Percentiles rank a stretch among this genome's conserved stretches.
These are phyloP conservation scores for Panellus pusillus DNA, from an alignment of 768 basidiomycete genomes.

Conservation along the genomic window DNA sequence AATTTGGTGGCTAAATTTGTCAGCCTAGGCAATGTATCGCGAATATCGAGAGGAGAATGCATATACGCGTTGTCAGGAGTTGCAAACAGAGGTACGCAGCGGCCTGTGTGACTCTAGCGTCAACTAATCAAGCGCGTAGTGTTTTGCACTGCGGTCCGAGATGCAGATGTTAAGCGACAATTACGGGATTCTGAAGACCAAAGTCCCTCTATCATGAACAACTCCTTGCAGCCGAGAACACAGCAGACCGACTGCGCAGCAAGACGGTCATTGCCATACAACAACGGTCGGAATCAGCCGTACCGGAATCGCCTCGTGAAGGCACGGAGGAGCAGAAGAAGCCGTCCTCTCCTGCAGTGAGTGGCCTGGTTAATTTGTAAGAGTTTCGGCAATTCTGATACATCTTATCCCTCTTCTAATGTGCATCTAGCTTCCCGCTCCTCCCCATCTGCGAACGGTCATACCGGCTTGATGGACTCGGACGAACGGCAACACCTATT, in stretches of 20 bases:
- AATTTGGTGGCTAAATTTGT: slow-evolving; percentile 60
- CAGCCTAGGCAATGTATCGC: slow-evolving; percentile 39
- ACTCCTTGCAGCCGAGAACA: slow-evolving; percentile 58
- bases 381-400: slow-evolving; percentile 50
- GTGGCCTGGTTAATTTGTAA: slow-evolving; percentile 70
- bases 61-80: slow-evolving; percentile 50
- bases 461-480: slow-evolving; percentile 35
- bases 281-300: slow-evolving; percentile 30
- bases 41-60: slow-evolving; percentile 38
- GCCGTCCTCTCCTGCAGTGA: slow-evolving; percentile 71
- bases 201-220: slow-evolving; percentile 49
- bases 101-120: slow-evolving; percentile 1
- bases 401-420: slow-evolving; percentile 43
- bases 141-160: slow-evolving; percentile 58
- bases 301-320: slow-evolving; percentile 33
- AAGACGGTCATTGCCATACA: slow-evolving; percentile 50
- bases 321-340: slow-evolving; percentile 48
- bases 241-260: slow-evolving; percentile 61
- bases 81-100: slow-evolving; percentile 57
- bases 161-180: slow-evolving; percentile 46
- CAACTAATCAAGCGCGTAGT: slow-evolving; percentile 38
- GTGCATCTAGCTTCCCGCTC: slow-evolving; percentile 39
- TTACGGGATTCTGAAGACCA: slow-evolving; percentile 52
- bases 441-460: slow-evolving; percentile 38
- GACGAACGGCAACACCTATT: slow-evolving; percentile 44